Evolutionary conservation across 2,329 filamentous ascomycete genomes (phyloP).

Genomic region (Colletotrichum tofieldiae): DNA sequence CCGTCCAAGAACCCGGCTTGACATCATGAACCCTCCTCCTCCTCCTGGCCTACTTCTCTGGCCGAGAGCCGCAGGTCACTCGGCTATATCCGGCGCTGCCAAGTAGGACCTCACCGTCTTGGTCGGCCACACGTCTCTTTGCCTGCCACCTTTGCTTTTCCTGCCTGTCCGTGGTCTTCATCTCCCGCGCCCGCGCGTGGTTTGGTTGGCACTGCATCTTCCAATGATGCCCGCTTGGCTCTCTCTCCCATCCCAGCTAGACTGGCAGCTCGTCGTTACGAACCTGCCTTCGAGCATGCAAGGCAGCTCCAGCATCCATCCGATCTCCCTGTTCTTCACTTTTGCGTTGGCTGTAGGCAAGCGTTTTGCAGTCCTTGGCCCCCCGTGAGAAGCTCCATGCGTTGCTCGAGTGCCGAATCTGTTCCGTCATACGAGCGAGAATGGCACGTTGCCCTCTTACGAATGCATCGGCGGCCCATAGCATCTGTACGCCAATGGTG

Average conservation of each 20-base stretch:
- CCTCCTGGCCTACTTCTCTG: conserved; percentile 8
- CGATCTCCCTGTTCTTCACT: conserved; percentile 18
- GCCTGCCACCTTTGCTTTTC: conserved; percentile 29
- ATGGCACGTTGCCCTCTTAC: conserved; percentile 16
- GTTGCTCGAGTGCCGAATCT: conserved; percentile 8
- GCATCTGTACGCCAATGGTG: conserved; percentile 23
- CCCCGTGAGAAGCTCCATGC: neutral
- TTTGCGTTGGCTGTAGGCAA: neutral
- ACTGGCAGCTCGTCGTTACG: conserved; percentile 1
- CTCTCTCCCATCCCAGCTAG: conserved; percentile 16
- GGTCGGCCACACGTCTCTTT: conserved; percentile 25
- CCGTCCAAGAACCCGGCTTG: neutral
- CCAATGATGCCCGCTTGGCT: conserved; percentile 28
- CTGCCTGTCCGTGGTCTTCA: conserved; percentile 22
- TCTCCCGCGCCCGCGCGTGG: conserved; percentile 30
- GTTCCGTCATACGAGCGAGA: conserved; percentile 1
- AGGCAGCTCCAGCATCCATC: conserved; percentile 24
- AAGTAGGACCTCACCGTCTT: conserved; percentile 22
- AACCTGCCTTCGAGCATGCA: conserved; percentile 18
- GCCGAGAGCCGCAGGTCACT: conserved; percentile 34
- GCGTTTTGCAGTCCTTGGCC: conserved; percentile 8
- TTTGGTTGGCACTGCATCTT: conserved; percentile 6
- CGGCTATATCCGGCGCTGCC: conserved; percentile 30
- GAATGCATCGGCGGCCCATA: conserved; percentile 12
- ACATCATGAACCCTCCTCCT: neutral